phyloP scores from a whole-genome alignment of 345 rosid species.

The Pelargonium nanum region DNA sequence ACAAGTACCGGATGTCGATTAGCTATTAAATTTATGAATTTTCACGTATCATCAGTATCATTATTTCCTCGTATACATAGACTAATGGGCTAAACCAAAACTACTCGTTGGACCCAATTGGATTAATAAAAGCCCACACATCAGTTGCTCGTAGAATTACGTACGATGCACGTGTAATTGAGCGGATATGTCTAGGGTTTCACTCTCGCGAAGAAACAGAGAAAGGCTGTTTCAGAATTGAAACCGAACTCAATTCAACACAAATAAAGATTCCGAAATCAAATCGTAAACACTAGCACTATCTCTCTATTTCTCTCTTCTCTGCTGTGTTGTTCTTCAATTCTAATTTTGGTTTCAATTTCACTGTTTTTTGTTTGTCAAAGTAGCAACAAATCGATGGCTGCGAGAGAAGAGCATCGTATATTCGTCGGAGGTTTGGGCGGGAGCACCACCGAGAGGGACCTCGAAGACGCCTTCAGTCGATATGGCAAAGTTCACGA shows the following conservation, averaged over 20 bases:
- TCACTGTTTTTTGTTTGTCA: background rate
- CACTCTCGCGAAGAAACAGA: background rate
- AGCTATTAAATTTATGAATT: too few relatives aligned
- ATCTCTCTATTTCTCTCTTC: background rate
- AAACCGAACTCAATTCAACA: too few relatives aligned
- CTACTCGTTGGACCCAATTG: too few relatives aligned
- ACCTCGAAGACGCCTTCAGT: slow-evolving; percentile 11
- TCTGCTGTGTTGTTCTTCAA: background rate
- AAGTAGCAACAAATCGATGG: slow-evolving; percentile 2
- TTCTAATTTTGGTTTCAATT: too few relatives aligned
- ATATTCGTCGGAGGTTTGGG: slow-evolving; percentile 10
- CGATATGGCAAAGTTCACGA: slow-evolving; percentile 11
- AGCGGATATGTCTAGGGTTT: too few relatives aligned
- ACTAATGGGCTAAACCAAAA: too few relatives aligned
- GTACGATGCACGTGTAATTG: too few relatives aligned
- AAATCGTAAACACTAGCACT: background rate
- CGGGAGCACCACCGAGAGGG: slow-evolving; percentile 9
- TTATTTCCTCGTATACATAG: too few relatives aligned
- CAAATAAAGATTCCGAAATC: background rate
- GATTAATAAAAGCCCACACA: too few relatives aligned
- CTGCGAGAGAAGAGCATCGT: slow-evolving; percentile 10
- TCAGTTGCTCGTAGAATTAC: too few relatives aligned
- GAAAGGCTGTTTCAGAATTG: background rate
- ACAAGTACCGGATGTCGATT: too few relatives aligned
- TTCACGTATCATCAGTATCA: too few relatives aligned